Conservation (phyloP, 1,284 basidiomycete species). For the Leccinum griseonigrum region DNA sequence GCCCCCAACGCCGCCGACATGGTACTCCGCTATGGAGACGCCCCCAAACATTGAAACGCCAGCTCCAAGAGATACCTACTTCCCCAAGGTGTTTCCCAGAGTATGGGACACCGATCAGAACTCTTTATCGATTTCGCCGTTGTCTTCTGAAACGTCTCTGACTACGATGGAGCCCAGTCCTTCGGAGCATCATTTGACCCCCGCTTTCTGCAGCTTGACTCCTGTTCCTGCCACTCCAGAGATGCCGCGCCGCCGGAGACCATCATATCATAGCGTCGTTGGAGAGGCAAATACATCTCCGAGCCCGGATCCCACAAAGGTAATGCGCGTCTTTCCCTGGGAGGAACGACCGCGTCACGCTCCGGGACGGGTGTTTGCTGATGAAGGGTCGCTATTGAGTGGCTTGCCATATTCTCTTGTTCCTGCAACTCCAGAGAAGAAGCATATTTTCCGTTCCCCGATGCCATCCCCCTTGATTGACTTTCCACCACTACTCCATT, state of each 20-base stretch:
- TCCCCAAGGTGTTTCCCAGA: slow-evolving; percentile 44
- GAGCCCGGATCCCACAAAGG: slow-evolving; percentile 69
- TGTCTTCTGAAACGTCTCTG: slow-evolving; percentile 29
- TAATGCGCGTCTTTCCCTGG: slow-evolving; percentile 92
- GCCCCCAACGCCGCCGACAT: slow-evolving; percentile 64
- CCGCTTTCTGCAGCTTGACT: slow-evolving; percentile 60
- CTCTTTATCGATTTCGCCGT: slow-evolving; percentile 20
- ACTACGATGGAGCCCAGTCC: slow-evolving; percentile 24
- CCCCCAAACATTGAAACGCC: slow-evolving; percentile 60
- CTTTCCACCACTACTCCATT: slow-evolving; percentile 57
- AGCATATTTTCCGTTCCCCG: slow-evolving; percentile 19
- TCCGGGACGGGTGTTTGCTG: slow-evolving; percentile 78
- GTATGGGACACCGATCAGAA: slow-evolving; percentile 60
- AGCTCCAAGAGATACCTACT: slow-evolving; percentile 64
- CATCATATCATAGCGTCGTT: slow-evolving; percentile 62
- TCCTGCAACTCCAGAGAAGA: slow-evolving; percentile 32
- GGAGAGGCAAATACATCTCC: slow-evolving; percentile 38
- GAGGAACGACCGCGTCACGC: slow-evolving; percentile 67
- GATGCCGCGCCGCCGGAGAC: slow-evolving; percentile 55
- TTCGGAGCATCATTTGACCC: slow-evolving; percentile 33
- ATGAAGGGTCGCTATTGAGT: slow-evolving; percentile 55
- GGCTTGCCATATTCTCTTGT: slow-evolving; percentile 30
- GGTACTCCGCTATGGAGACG: slow-evolving; percentile 71
- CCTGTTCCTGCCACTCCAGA: slow-evolving; percentile 58
- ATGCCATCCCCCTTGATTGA: slow-evolving; percentile 38